These are phyloP conservation scores for Triticum aestivum DNA, from an alignment of 176 grass and related monocot genomes.

Conservation along the genomic window DNA sequence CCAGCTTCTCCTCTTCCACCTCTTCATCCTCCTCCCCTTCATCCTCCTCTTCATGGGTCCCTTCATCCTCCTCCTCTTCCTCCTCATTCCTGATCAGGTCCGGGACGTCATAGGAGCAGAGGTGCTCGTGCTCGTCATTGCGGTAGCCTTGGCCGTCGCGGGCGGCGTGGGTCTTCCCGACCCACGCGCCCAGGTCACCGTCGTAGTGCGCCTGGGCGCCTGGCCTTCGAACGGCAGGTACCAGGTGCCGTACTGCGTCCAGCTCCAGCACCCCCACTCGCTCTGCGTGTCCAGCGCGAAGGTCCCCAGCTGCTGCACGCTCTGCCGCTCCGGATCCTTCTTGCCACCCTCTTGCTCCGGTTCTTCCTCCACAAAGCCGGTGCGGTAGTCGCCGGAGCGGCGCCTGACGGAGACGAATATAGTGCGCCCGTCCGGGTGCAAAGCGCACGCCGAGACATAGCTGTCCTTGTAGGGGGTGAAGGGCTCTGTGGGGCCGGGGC, in stretches of 20 bases:
- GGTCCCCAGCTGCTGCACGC: background rate
- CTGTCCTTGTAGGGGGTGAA: background rate
- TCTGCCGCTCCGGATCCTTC: background rate
- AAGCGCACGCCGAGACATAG: background rate
- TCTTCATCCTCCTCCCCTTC: background rate
- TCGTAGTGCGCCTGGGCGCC: background rate
- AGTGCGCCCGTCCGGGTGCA: background rate
- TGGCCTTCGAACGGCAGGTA: background rate
- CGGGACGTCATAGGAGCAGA: background rate
- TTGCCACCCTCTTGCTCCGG: background rate
- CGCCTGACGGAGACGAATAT: background rate
- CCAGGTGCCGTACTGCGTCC: background rate
- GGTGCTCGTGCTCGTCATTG: background rate
- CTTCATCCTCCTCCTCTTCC: background rate
- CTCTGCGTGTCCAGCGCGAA: background rate
- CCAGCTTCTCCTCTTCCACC: background rate
- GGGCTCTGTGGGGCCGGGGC: too few relatives aligned
- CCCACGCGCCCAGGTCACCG: background rate
- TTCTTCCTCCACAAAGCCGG: background rate
- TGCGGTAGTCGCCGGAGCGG: background rate
- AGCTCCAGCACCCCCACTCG: background rate
- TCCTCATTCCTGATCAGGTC: background rate
- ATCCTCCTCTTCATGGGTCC: background rate
- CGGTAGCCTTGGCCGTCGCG: background rate
- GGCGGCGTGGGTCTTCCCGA: background rate